phyloP scores from a whole-genome alignment of 768 basidiomycete species.

The Cyclocybe aegerita region DNA sequence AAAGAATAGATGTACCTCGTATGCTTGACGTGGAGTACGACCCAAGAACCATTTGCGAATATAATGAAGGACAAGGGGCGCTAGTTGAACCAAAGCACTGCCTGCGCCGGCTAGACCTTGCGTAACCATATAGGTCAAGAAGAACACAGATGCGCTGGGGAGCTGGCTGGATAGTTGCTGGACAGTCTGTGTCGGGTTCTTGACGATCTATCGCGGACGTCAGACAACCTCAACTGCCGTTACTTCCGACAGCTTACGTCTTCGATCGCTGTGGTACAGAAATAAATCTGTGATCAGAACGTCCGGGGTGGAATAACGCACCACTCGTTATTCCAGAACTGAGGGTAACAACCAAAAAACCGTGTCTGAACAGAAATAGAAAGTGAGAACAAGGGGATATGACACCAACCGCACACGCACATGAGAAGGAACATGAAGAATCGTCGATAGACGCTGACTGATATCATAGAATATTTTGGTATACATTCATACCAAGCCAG shows the following conservation, averaged over 20 bases:
- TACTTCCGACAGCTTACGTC: slow-evolving; percentile 16
- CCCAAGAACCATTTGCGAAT: slow-evolving; percentile 65
- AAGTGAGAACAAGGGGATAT: background rate
- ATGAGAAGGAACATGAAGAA: slow-evolving; percentile 68
- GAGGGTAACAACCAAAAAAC: slow-evolving; percentile 71
- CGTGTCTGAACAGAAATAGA: slow-evolving; percentile 40
- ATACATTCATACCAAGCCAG: slow-evolving; percentile 72
- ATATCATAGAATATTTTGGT: slow-evolving; percentile 65
- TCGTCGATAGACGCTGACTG: slow-evolving; percentile 69
- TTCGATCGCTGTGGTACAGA: slow-evolving; percentile 23
- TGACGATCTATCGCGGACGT: slow-evolving; percentile 31
- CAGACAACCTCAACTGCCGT: background rate
- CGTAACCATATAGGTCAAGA: slow-evolving; percentile 59
- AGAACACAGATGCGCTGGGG: slow-evolving; percentile 60
- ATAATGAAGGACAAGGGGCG: slow-evolving; percentile 54
- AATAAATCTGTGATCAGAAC: background rate
- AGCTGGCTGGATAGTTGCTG: slow-evolving; percentile 45
- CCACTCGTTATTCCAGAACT: slow-evolving; percentile 54
- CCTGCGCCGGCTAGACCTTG: slow-evolving; percentile 55
- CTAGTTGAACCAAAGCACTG: slow-evolving; percentile 51
- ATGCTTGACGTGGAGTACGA: slow-evolving; percentile 66
- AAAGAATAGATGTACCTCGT: slow-evolving; percentile 18
- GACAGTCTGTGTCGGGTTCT: slow-evolving; percentile 42
- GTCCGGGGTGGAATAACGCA: slow-evolving; percentile 8
- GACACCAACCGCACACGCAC: slow-evolving; percentile 24